Evolutionary conservation across 345 rosid species (phyloP).

Genomic region (Cardamine occulta): DNA sequence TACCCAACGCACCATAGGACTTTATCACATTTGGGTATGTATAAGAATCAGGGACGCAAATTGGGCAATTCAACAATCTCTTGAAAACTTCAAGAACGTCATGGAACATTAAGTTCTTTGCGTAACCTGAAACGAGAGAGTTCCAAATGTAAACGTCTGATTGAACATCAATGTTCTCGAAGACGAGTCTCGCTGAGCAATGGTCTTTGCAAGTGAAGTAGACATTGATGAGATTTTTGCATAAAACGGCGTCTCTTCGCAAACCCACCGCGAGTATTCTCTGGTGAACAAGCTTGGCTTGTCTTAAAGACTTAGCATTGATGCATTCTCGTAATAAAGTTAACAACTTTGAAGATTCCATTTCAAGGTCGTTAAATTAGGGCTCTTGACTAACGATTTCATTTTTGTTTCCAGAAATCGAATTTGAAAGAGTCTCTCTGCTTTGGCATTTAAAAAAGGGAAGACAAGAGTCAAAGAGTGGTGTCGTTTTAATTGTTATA

Average conservation of each 20-base stretch:
- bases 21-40: constrained; percentile 70
- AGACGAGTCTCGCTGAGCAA: constrained; percentile 54
- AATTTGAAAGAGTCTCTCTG: background rate
- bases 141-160: constrained; percentile 67
- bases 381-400: background rate
- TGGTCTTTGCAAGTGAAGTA: constrained; percentile 57
- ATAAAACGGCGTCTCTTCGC: constrained; percentile 49
- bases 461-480: background rate
- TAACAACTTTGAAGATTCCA: constrained; percentile 47
- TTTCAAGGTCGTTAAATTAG: constrained; percentile 15
- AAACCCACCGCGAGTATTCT: constrained; percentile 54
- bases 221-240: constrained; percentile 59
- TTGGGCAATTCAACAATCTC: constrained; percentile 45
- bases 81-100: constrained; percentile 58
- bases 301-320: constrained; percentile 42
- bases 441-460: background rate
- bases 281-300: constrained; percentile 61
- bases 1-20: constrained; percentile 61
- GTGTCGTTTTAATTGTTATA: background rate
- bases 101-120: constrained; percentile 55
- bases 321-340: constrained; percentile 47
- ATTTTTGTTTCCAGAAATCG: background rate
- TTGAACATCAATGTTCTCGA: constrained; percentile 41
- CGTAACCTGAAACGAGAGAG: constrained; percentile 56
- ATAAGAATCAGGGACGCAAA: constrained; percentile 56